phyloP scores from a whole-genome alignment of 192 early-diverging fungal genomes.

The Jimgerdemannia flammicorona region DNA sequence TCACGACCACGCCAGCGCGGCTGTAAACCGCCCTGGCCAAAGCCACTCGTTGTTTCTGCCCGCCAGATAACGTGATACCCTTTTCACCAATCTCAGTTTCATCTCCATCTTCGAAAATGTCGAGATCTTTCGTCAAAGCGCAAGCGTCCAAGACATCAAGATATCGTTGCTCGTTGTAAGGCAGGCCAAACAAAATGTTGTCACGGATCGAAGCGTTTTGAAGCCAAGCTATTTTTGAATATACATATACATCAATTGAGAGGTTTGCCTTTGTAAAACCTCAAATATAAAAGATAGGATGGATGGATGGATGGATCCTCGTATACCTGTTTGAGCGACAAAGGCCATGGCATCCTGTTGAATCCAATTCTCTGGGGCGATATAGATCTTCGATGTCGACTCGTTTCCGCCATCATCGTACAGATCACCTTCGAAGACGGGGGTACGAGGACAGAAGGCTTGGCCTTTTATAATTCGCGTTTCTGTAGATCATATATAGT shows the following conservation, averaged over 20 bases:
- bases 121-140: conserved; percentile 57
- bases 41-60: conserved; percentile 85
- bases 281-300: neutral
- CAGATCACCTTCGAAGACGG: conserved; percentile 11
- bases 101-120: conserved; percentile 50
- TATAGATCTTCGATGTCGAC: neutral
- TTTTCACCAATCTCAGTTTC: conserved; percentile 75
- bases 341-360: conserved; percentile 66
- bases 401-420: neutral
- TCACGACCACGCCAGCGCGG: conserved; percentile 58
- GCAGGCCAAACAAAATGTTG: conserved; percentile 66
- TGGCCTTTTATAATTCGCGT: conserved; percentile 35
- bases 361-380: conserved; percentile 23
- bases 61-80: conserved; percentile 82
- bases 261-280: neutral
- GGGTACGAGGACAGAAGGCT: conserved; percentile 27
- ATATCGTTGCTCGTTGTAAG: conserved; percentile 50
- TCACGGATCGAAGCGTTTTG: conserved; percentile 63
- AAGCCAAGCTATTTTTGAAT: conserved; percentile 52
- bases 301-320: neutral
- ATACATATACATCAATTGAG: neutral
- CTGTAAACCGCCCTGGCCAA: conserved; percentile 87
- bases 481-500: conserved; percentile 12
- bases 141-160: conserved; percentile 49
- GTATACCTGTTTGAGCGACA: conserved; percentile 52